These are phyloP conservation scores for Penicillium riverlandense DNA, from an alignment of 495 filamentous ascomycete genomes.

Conservation along the genomic window DNA sequence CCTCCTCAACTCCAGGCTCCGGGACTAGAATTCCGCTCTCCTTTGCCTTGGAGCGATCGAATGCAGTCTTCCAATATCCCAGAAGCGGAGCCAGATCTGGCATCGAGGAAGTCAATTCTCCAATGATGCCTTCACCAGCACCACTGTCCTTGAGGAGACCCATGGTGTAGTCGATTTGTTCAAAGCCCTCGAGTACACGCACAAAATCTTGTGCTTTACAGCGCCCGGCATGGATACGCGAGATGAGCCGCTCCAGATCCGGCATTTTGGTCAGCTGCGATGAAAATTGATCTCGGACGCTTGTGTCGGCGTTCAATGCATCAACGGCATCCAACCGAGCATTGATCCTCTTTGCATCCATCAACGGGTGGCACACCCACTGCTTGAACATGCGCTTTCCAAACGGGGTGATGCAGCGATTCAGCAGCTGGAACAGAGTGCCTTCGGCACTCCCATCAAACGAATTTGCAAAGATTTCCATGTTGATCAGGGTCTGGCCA, in stretches of 20 bases:
- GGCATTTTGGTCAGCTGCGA: conserved; percentile 83
- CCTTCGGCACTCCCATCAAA: conserved; percentile 80
- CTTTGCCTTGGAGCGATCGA: conserved; percentile 75
- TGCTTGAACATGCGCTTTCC: conserved; percentile 95
- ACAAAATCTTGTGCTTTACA: conserved; percentile 90
- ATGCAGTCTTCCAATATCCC: conserved; percentile 84
- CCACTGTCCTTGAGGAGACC: conserved; percentile 64
- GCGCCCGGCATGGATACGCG: conserved; percentile 83
- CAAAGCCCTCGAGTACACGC: conserved; percentile 91
- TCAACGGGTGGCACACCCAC: conserved; percentile 95
- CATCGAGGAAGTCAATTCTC: conserved; percentile 75
- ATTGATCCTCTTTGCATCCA: conserved; percentile 80
- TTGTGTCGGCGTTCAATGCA: conserved; percentile 74
- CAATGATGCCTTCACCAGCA: conserved; percentile 71
- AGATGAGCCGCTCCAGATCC: conserved; percentile 90
- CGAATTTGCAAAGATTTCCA: conserved; percentile 93
- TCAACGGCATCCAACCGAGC: conserved; percentile 95
- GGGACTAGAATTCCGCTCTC: conserved; percentile 75
- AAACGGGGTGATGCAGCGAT: conserved; percentile 93
- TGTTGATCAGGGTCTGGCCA: conserved; percentile 93
- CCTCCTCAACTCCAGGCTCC: conserved; percentile 80
- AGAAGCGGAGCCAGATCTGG: conserved; percentile 71
- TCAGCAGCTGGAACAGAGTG: conserved; percentile 83
- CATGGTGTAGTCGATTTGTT: conserved; percentile 92
- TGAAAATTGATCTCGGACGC: conserved; percentile 73